A percentile compares a stretch with the other conserved stretches of the same genome.
These are phyloP conservation scores for Setaria italica DNA, from an alignment of 202 grass and related monocot genomes.

Conservation along the genomic window DNA sequence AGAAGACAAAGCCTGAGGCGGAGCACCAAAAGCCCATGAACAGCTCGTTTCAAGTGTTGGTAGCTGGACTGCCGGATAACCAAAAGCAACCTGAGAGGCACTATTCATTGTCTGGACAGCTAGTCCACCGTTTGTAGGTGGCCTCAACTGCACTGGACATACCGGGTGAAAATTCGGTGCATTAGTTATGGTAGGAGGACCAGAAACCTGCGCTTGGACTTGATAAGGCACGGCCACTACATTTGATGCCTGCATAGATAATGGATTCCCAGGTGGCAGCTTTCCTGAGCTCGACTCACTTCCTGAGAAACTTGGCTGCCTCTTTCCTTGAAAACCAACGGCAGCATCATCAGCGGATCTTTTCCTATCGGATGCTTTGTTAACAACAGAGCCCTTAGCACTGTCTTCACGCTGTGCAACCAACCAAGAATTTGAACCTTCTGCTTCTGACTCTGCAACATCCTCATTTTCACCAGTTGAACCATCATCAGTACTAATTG, in stretches of 20 bases:
- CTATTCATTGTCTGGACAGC: conserved; percentile 40
- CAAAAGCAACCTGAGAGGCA: conserved; percentile 74
- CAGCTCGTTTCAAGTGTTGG: conserved; percentile 91
- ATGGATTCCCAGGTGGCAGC: conserved; percentile 57
- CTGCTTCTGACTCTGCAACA: conserved; percentile 83
- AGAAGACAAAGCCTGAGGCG: conserved; percentile 54
- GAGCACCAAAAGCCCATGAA: conserved; percentile 78
- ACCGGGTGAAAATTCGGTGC: conserved; percentile 49
- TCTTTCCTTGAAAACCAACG: conserved; percentile 69
- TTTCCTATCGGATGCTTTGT: conserved; percentile 65
- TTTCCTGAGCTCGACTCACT: conserved; percentile 63
- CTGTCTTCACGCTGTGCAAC: conserved; percentile 70
- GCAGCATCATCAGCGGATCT: conserved; percentile 51
- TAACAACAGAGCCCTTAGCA: conserved; percentile 71
- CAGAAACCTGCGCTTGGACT: conserved; percentile 55
- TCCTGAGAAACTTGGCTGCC: conserved; percentile 59
- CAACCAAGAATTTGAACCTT: conserved; percentile 83
- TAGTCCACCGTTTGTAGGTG: conserved; percentile 59
- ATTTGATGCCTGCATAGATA: conserved; percentile 69
- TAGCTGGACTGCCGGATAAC: conserved; percentile 79
- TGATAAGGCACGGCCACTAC: conserved; percentile 55
- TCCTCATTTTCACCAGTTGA: conserved; percentile 96
- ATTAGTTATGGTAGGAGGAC: conserved; percentile 43
- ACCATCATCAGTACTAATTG: conserved; percentile 81
- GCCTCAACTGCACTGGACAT: conserved; percentile 66